Conservation (phyloP, 306 rosid genomes). For the Prunus padus region DNA sequence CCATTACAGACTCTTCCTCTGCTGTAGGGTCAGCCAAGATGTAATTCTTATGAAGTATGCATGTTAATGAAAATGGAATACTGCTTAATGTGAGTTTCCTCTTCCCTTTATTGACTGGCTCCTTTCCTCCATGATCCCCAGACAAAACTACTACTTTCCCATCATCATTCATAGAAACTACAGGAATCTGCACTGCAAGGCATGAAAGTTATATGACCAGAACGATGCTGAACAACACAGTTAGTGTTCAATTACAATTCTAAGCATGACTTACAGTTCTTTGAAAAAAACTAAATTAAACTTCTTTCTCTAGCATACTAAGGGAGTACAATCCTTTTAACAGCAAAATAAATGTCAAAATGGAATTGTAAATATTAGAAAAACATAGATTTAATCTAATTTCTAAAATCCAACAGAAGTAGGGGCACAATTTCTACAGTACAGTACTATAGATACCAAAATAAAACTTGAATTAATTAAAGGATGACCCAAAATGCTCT, state of each 20-base stretch:
- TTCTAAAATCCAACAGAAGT: not conserved
- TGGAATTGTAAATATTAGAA: not conserved
- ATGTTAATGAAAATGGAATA: slow-evolving; percentile 75
- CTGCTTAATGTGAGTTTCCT: slow-evolving; percentile 65
- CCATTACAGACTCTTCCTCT: slow-evolving; percentile 87
- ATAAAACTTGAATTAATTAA: not conserved
- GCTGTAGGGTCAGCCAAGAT: slow-evolving; percentile 85
- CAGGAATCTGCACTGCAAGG: slow-evolving; percentile 74
- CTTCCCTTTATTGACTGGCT: slow-evolving; percentile 65
- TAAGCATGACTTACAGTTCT: not conserved
- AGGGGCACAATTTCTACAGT: not conserved
- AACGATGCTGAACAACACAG: not conserved
- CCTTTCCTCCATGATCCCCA: slow-evolving; percentile 61
- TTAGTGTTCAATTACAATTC: not conserved
- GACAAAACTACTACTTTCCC: slow-evolving; percentile 65
- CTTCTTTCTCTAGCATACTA: not conserved
- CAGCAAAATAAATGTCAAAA: not conserved
- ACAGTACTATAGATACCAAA: not conserved
- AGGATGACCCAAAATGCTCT: not conserved
- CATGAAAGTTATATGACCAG: slow-evolving; percentile 17
- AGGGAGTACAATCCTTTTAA: not conserved
- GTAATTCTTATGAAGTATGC: slow-evolving; percentile 77
- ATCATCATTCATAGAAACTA: slow-evolving; percentile 69
- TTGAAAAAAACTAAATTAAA: not conserved
- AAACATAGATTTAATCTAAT: not conserved